A percentile compares a stretch with the other conserved stretches of the same genome.
phyloP scores from a whole-genome alignment of 257 asterid species.

The Ocimum tenuiflorum region DNA sequence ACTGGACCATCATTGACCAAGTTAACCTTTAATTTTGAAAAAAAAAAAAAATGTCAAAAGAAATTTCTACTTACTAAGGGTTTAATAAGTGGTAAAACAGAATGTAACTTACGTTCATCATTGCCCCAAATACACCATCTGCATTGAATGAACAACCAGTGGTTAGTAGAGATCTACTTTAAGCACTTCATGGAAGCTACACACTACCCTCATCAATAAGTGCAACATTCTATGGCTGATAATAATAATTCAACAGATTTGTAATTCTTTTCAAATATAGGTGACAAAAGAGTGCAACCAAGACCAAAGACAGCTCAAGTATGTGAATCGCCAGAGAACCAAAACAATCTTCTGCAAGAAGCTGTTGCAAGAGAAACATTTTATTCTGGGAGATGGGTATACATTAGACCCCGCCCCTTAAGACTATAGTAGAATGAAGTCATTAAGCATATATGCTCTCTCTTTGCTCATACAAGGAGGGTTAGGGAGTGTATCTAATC shows the following conservation, averaged over 20 bases:
- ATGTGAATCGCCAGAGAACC: not conserved
- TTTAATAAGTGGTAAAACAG: constrained; percentile 3
- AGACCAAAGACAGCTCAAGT: not conserved
- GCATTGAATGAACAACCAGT: constrained; percentile 20
- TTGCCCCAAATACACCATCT: constrained; percentile 93
- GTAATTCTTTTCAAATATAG: not conserved
- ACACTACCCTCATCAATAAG: not conserved
- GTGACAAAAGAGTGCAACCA: not conserved
- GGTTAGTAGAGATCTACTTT: not conserved
- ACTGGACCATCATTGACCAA: constrained; percentile 92
- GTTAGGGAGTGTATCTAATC: not conserved
- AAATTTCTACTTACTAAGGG: not conserved
- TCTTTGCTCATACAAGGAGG: not conserved
- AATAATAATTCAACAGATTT: not conserved
- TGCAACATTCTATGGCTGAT: not conserved
- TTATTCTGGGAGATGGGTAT: not conserved
- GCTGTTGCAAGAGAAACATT: too few species aligned
- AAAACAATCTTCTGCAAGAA: too few species aligned
- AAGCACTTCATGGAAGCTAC: not conserved
- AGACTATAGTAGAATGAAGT: too few species aligned
- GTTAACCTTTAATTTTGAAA: constrained; percentile 45
- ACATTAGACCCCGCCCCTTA: not conserved
- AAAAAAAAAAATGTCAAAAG: not conserved
- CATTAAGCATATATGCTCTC: not conserved
- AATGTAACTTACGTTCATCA: constrained; percentile 65